Base-by-base conservation (phyloP, 345 rosid species). In the Syzygium aromaticum region DNA sequence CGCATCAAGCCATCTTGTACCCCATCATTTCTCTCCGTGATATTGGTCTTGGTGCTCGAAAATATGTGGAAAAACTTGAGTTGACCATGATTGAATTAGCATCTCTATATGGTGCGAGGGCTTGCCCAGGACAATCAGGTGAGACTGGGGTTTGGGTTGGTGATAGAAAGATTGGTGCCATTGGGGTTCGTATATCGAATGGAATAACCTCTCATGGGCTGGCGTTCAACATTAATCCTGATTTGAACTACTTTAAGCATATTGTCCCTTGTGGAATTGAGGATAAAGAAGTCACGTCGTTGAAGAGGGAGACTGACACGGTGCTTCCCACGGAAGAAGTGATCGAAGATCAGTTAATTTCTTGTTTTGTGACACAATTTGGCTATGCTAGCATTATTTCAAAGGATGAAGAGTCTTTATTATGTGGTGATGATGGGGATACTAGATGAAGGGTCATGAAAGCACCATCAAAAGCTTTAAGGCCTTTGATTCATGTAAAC, bases 141-240 rank as follows among this genome's bases (percentile, higher is more conserved):
- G 99, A 98, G 93, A 96, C 96, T 0, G 98, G 98, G 14, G 96
- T 95, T 87, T 98, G 99, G 99, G 96, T 98, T 12, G 97, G 94
- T 86, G 95, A 95, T 43, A 92, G 96, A 90, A 96, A 98, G 93
- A 94, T 96, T 17, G 97, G 99, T 88, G 98, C 99, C 67, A 95
- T 96, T 77, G 99, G 99, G 57, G 98, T 94, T 85, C 89, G 94
- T 85, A 95, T 98, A 88, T 93, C 98, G 5, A 88, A 90, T 78
- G 98, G 99, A 87, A 91, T 96, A 85, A 93, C 99, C 86, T 94
- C 95, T 86, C 99, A 96, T 87, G 99, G 98, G 80, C 86, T 98
- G 91, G 98, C 99, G 22, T 95, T 95, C 84, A 96, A 98, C 84
- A 90, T 93, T 87, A 94, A 95, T 89, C 98, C 97, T 33, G 98